These are phyloP conservation scores for Circinella minor DNA, from an alignment of 371 early-diverging fungal species.

Conservation along the genomic window DNA sequence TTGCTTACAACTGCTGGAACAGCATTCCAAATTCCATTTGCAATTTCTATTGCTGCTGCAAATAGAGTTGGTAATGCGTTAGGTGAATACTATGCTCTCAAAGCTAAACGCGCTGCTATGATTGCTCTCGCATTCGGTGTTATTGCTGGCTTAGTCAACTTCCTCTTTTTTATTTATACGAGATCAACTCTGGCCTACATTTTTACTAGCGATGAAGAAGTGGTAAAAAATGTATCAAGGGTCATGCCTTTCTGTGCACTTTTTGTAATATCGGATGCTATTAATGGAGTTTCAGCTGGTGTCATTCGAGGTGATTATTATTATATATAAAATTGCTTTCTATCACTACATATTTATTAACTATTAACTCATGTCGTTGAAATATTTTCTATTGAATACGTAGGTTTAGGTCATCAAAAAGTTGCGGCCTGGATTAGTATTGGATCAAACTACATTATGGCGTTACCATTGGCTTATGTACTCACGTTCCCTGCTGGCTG, in stretches of 20 bases:
- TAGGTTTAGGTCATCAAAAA: constrained; percentile 70
- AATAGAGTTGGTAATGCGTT: constrained; percentile 78
- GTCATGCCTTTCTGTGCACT: constrained; percentile 80
- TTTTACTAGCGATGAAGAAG: constrained; percentile 71
- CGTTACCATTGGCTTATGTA: constrained; percentile 68
- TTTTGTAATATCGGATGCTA: constrained; percentile 76
- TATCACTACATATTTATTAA: no score
- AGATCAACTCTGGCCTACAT: constrained; percentile 61
- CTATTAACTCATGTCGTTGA: no score
- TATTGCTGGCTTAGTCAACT: constrained; percentile 45
- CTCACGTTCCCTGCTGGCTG: constrained; percentile 60
- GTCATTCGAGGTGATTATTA: constrained; percentile 58
- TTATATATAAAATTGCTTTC: no score
- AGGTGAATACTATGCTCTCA: constrained; percentile 41
- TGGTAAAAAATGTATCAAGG: constrained; percentile 67
- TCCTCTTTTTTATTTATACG: constrained; percentile 38
- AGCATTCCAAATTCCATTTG: constrained; percentile 72
- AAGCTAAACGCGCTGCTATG: constrained; percentile 42
- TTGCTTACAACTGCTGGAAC: constrained; percentile 72
- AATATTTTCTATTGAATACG: neutral
- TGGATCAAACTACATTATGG: constrained; percentile 69
- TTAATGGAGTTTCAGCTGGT: constrained; percentile 71
- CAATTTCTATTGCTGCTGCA: constrained; percentile 68
- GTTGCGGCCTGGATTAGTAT: constrained; percentile 73
- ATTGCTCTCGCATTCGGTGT: constrained; percentile 29